Conservation (phyloP, 2,329 filamentous ascomycete genomes). For the Fusarium palustre region DNA sequence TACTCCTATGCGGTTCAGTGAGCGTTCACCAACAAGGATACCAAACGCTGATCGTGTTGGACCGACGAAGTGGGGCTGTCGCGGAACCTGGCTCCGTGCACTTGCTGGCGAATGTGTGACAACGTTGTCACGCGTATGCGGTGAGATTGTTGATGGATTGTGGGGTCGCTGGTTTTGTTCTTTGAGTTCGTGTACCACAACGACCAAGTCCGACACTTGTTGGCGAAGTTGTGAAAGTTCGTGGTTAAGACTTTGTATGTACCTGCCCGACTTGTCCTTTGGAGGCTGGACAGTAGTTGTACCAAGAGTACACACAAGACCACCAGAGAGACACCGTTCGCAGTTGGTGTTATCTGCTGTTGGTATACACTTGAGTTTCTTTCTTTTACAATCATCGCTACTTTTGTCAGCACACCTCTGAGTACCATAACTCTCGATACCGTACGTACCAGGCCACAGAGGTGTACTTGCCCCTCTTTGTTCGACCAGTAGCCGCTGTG, state of each 20-base stretch:
- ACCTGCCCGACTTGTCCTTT: constrained; percentile 29
- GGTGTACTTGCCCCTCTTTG: constrained; percentile 55
- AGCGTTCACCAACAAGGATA: constrained; percentile 52
- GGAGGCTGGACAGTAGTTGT: constrained; percentile 23
- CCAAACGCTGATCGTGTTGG: constrained; percentile 53
- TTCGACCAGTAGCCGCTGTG: constrained; percentile 8
- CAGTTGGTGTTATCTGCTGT: constrained; percentile 43
- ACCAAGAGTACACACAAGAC: constrained; percentile 46
- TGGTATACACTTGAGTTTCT: constrained; percentile 56
- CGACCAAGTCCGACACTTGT: constrained; percentile 48
- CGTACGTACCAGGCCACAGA: constrained; percentile 52
- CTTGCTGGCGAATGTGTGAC: neutral
- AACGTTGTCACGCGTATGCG: neutral
- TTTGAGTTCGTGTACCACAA: constrained; percentile 45
- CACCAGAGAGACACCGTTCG: constrained; percentile 48
- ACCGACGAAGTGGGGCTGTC: constrained; percentile 53
- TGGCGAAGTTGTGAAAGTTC: constrained; percentile 48
- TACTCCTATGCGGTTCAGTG: constrained; percentile 53
- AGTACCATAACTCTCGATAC: neutral
- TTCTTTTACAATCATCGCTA: constrained; percentile 56
- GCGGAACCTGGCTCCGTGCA: neutral
- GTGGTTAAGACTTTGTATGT: constrained; percentile 41
- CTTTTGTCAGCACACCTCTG: constrained; percentile 4
- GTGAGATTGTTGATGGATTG: neutral
- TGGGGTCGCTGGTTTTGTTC: constrained; percentile 18